These are phyloP conservation scores for Fonsecaea nubica DNA, from an alignment of 2,329 filamentous ascomycete genomes.

Conservation along the genomic window DNA sequence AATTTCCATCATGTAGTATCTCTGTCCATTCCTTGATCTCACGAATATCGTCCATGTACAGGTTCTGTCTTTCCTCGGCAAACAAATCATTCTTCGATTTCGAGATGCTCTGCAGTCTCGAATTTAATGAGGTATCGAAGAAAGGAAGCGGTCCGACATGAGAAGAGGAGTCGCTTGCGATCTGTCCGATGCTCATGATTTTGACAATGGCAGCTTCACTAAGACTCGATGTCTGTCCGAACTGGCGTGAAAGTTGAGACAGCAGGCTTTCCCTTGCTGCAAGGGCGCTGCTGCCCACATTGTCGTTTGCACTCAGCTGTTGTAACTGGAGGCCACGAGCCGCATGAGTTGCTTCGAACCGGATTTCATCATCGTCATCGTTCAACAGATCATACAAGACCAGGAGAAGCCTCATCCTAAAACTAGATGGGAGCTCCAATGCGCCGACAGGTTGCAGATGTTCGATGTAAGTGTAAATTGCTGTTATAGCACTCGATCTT, in stretches of 20 bases:
- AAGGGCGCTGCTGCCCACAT: conserved; percentile 54
- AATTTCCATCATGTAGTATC: conserved; percentile 50
- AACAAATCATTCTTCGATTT: conserved; percentile 70
- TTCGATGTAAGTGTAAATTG: conserved; percentile 27
- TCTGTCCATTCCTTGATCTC: conserved; percentile 74
- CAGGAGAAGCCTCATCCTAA: conserved; percentile 39
- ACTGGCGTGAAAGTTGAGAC: conserved; percentile 44
- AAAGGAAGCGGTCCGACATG: conserved; percentile 53
- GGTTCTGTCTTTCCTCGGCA: conserved; percentile 86
- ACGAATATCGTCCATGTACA: conserved; percentile 83
- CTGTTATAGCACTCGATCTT: conserved; percentile 30
- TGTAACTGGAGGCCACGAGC: conserved; percentile 20
- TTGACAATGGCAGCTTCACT: conserved; percentile 42
- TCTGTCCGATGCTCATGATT: conserved; percentile 40
- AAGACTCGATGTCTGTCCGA: conserved; percentile 44
- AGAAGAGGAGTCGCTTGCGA: conserved; percentile 51
- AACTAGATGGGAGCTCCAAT: conserved; percentile 43
- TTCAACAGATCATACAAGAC: conserved; percentile 77
- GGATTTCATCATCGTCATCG: conserved; percentile 91
- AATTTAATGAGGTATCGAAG: conserved; percentile 21
- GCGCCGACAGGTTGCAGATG: conserved; percentile 45
- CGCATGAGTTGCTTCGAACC: conserved; percentile 63
- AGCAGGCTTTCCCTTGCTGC: conserved; percentile 54
- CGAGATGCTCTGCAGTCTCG: conserved; percentile 23
- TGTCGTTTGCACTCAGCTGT: conserved; percentile 18